These are phyloP conservation scores for Plectranthus barbatus DNA, from an alignment of 257 asterid genomes.

Conservation along the genomic window DNA sequence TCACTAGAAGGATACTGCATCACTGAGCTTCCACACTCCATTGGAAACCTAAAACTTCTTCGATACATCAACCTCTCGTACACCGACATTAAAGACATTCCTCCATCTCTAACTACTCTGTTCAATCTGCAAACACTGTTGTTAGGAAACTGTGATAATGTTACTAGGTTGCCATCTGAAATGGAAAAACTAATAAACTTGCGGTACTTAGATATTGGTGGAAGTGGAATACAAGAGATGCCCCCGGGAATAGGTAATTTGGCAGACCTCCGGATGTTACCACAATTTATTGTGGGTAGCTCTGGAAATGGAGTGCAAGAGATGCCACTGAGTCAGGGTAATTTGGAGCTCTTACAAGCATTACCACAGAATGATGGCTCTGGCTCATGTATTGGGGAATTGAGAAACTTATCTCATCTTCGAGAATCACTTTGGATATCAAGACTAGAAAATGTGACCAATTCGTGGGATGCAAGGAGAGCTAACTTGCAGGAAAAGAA, in stretches of 20 bases:
- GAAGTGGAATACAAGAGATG: conserved; percentile 33
- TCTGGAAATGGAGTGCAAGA: conserved; percentile 5
- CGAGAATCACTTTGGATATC: conserved; percentile 32
- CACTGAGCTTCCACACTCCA: conserved; percentile 34
- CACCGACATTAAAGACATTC: conserved; percentile 32
- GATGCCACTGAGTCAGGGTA: neutral
- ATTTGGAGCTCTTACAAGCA: neutral
- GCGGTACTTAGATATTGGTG: conserved; percentile 32
- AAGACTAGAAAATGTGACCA: conserved; percentile 29
- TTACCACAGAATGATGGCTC: conserved; percentile 17
- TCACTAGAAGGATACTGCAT: conserved; percentile 34
- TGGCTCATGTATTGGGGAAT: conserved; percentile 25
- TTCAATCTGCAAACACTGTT: conserved; percentile 35
- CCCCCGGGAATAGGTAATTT: conserved; percentile 24
- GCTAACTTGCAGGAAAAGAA: conserved; percentile 34
- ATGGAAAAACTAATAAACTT: conserved; percentile 32
- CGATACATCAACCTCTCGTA: conserved; percentile 30
- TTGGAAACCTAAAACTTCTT: conserved; percentile 37
- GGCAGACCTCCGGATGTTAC: conserved; percentile 28
- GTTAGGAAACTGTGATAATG: conserved; percentile 24
- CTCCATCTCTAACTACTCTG: conserved; percentile 25
- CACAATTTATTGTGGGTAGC: conserved; percentile 29
- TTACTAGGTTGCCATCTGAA: conserved; percentile 34
- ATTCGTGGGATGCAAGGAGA: conserved; percentile 35
- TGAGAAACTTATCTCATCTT: conserved; percentile 35